Conservation (phyloP, 257 asterid genomes). For the Henckelia pumila region DNA sequence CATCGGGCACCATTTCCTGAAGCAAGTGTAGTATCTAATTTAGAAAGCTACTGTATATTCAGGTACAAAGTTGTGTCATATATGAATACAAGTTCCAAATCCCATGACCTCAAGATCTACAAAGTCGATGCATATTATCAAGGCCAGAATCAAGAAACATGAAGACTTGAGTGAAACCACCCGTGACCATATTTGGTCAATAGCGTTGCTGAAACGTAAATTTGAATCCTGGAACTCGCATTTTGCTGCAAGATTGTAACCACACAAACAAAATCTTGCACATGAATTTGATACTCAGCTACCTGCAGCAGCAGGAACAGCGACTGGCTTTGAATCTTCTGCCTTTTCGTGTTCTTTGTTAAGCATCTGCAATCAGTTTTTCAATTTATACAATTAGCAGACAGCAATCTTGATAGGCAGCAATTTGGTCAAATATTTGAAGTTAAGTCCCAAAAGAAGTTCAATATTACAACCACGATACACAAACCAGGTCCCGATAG, state of each 20-base stretch:
- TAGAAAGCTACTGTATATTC: not conserved
- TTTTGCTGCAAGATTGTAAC: not conserved
- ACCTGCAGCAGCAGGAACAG: conserved; percentile 63
- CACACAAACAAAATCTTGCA: not conserved
- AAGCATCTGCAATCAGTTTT: conserved; percentile 59
- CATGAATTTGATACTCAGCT: conserved; percentile 34
- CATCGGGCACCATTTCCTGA: not conserved
- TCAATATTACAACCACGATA: no score
- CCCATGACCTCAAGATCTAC: not conserved
- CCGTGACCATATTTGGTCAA: not conserved
- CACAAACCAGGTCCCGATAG: no score
- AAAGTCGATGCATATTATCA: not conserved
- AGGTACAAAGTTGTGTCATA: not conserved
- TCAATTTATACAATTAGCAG: not conserved
- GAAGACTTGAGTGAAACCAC: not conserved
- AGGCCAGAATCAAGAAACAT: not conserved
- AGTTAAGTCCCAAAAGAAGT: not conserved
- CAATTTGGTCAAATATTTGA: not conserved
- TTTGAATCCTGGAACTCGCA: not conserved
- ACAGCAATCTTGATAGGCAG: not conserved
- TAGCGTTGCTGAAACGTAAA: not conserved
- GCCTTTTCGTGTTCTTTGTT: conserved; percentile 93
- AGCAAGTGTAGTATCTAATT: not conserved
- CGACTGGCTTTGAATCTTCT: conserved; percentile 76
- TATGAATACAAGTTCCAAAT: not conserved